phyloP scores from a whole-genome alignment of 495 filamentous ascomycete species.

The Penicillium flavigenum region DNA sequence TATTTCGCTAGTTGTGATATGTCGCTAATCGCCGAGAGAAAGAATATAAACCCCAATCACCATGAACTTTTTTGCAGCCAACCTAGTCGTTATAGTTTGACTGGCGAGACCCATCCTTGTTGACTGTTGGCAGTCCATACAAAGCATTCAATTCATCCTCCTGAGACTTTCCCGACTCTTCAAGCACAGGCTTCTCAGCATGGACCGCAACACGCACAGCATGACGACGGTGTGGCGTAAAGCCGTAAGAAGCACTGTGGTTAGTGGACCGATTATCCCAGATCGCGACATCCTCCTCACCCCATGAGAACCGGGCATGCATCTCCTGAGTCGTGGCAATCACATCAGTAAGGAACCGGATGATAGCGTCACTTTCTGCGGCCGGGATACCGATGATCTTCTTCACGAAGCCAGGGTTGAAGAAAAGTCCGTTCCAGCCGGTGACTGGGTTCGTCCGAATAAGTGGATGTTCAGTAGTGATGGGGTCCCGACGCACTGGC shows the following conservation, averaged over 20 bases:
- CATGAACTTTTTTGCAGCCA: background rate
- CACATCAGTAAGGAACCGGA: constrained; percentile 64
- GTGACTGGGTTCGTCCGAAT: constrained; percentile 72
- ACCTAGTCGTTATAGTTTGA: constrained; percentile 64
- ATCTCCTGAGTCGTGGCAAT: constrained; percentile 62
- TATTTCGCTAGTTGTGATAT: background rate
- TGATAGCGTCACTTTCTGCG: constrained; percentile 63
- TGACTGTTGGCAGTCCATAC: constrained; percentile 52
- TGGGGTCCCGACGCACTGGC: constrained; percentile 64
- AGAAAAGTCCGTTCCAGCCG: constrained; percentile 72
- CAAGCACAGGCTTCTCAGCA: constrained; percentile 56
- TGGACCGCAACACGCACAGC: constrained; percentile 60
- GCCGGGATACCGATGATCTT: constrained; percentile 68
- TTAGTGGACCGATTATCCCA: constrained; percentile 74
- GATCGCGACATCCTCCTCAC: constrained; percentile 66
- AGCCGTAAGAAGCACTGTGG: constrained; percentile 61
- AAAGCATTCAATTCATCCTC: constrained; percentile 55
- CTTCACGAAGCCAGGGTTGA: constrained; percentile 76
- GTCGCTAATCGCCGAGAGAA: constrained; percentile 10
- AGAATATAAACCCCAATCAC: background rate
- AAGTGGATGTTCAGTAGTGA: constrained; percentile 67
- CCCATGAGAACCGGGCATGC: constrained; percentile 71
- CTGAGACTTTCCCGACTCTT: constrained; percentile 54
- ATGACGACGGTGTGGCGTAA: constrained; percentile 61
- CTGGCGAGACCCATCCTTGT: constrained; percentile 60